Evolutionary conservation across 352 stramenopile genomes (phyloP), one percentile per base, ranked within the genome.

Genomic region (Globisporangium takayamanum): DNA sequence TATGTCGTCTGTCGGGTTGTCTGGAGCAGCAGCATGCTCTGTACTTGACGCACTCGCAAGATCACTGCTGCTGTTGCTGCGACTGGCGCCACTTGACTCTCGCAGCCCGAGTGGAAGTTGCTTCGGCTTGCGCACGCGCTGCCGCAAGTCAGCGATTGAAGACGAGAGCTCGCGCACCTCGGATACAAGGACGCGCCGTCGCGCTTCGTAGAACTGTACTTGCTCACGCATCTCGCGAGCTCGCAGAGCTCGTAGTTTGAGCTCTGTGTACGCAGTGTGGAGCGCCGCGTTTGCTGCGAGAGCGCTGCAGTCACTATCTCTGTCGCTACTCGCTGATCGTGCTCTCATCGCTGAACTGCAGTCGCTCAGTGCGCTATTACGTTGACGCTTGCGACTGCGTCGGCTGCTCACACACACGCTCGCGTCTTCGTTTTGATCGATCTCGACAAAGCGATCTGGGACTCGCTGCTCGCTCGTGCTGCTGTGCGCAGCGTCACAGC

Each of bases 161-260:
- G n/a, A 30, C 28, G 49, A 56, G 20, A 63, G 49, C 50, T 57
- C 49, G 50, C 57, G 39, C 39, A 53, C 36, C 6, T 57, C 57
- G n/a, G 30, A 26, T 15, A 57, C 7, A 1, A 63, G 39, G 2
- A 39, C 18, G 0, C 39, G 39, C 2, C 57, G 57, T 7, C 39
- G 39, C 20, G 44, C 57, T 3, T 62, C 57, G 15, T 26, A 46
- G 14, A 62, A 53, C 12, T 20, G 49, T 28, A 53, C 47, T 14
- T 37, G 36, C 20, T 62, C 50, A 5, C n/a, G 51, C 28, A 11
- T 33, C 14, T 52, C 30, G 18, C 50, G 53, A 30, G 44, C 57
- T 6, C n/a, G 39, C 11, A 62, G 41, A 39, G 42, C 22, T 12
- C 37, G 36, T 5, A 55, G 36, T 37, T 55, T 46, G 33, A 62